Evolutionary conservation across 2,329 filamentous ascomycete genomes (phyloP), one percentile per base, ranked within the genome.

Genomic region (Colletotrichum sp.): DNA sequence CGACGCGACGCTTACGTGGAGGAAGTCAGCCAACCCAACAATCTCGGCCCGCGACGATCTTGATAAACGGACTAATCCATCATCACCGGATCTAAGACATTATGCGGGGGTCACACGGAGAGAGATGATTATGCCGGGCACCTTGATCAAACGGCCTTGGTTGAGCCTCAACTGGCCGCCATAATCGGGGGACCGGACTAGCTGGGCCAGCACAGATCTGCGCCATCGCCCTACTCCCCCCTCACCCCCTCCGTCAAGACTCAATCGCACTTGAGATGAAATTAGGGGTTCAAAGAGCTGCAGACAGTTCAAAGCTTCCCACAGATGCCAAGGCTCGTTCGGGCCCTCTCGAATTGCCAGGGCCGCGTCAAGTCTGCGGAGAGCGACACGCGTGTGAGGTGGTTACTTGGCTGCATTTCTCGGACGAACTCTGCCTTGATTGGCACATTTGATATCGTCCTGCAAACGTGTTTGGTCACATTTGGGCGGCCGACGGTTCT

Each of bases 231-330:
- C 44, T 49, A 21, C 26, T n/a, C 59, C 59, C 5, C 26, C 59
- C 59, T n/a, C 1, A n/a, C 18, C 0, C 44, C 44, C n/a, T 52
- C 30, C 30, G 32, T n/a, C 60, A 32, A 36, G n/a, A 32, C 34
- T 16, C 65, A 39, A 62, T 32, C 8, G n/a, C 30, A 13, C 9
- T 62, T 55, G 68, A 60, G 36, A 70, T 28, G 68, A 55, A 63
- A 63, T 70, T 36, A 70, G n/a, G 68, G 68, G 68, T 63, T 63
- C 68, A 63, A 63, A 70, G 68, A 70, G 49, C 36, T 26, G 49
- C 21, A 34, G n/a, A 64, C 28, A 55, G n/a, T 62, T 70, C 68
- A 70, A 63, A 70, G 68, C 57, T 70, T 52, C 34, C 44, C 18
- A 30, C 57, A 52, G 36, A 28, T 70, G 68, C 68, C 68, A 70